Evolutionary conservation across 2,329 filamentous ascomycete genomes (phyloP).

Genomic region (Tolypocladium tundrense): DNA sequence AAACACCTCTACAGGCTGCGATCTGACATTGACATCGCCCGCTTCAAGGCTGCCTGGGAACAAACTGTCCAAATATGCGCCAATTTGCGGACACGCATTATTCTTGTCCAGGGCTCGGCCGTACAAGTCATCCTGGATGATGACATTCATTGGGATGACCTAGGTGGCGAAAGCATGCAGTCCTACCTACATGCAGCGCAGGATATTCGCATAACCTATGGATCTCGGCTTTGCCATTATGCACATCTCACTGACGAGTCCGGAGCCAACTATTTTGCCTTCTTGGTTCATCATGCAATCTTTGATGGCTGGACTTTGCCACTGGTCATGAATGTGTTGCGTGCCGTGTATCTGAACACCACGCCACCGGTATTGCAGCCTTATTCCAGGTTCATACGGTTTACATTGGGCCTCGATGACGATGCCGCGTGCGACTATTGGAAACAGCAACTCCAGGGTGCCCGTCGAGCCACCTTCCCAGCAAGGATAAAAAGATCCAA

Average conservation of each 20-base stretch:
- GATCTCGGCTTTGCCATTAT: not conserved
- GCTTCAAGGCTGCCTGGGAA: slow-evolving; percentile 19
- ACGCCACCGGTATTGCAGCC: not conserved
- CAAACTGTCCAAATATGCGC: not conserved
- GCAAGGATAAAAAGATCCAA: no score
- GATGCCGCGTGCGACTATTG: slow-evolving; percentile 1
- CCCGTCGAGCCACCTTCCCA: not conserved
- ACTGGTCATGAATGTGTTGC: slow-evolving; percentile 1
- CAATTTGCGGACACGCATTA: slow-evolving; percentile 8
- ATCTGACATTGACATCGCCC: slow-evolving; percentile 8
- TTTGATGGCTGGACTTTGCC: slow-evolving; percentile 13
- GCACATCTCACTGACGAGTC: no score
- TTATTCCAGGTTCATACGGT: slow-evolving; percentile 6
- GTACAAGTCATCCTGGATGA: not conserved
- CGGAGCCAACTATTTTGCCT: slow-evolving; percentile 7
- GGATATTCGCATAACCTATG: not conserved
- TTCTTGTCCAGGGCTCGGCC: not conserved
- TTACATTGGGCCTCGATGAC: not conserved
- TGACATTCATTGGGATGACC: not conserved
- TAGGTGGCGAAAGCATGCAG: not conserved
- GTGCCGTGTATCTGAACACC: not conserved
- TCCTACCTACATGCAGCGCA: not conserved
- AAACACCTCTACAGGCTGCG: slow-evolving; percentile 13
- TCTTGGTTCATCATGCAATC: slow-evolving; percentile 11
- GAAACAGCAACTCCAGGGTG: slow-evolving; percentile 1